Evolutionary conservation across 2,329 filamentous ascomycete genomes (phyloP).

Genomic region (Claviceps cyperi): DNA sequence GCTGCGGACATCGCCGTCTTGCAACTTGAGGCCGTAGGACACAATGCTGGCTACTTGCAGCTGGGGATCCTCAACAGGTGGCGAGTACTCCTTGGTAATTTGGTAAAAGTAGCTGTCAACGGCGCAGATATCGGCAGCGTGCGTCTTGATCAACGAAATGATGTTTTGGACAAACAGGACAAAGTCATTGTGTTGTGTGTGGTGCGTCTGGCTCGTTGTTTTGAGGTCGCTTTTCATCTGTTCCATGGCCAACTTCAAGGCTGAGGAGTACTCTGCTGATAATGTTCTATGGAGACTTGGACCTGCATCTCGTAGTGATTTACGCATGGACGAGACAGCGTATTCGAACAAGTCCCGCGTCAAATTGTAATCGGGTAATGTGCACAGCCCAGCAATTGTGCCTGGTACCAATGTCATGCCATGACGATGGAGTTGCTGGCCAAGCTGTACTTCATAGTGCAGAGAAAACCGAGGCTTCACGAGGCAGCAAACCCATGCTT

Average conservation of each 20-base stretch:
- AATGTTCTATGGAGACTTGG: slow-evolving; percentile 21
- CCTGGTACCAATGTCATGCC: slow-evolving; percentile 29
- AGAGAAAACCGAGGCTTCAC: slow-evolving; percentile 33
- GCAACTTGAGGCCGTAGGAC: slow-evolving; percentile 39
- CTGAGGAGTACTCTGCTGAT: slow-evolving; percentile 26
- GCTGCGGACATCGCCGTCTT: slow-evolving; percentile 34
- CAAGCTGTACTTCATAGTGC: slow-evolving; percentile 35
- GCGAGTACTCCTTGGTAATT: slow-evolving; percentile 40
- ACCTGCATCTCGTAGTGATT: slow-evolving; percentile 26
- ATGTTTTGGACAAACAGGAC: slow-evolving; percentile 37
- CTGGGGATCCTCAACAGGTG: slow-evolving; percentile 39
- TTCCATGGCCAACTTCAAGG: slow-evolving; percentile 34
- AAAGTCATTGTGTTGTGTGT: slow-evolving; percentile 30
- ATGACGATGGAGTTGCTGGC: slow-evolving; percentile 27
- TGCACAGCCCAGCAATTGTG: slow-evolving; percentile 20
- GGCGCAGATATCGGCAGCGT: slow-evolving; percentile 37
- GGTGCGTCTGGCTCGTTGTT: slow-evolving; percentile 16
- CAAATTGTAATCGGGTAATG: slow-evolving; percentile 30
- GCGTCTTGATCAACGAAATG: slow-evolving; percentile 38
- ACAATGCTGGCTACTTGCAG: slow-evolving; percentile 41
- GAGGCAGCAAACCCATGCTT: slow-evolving; percentile 39
- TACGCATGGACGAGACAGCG: slow-evolving; percentile 35
- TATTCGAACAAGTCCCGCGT: slow-evolving; percentile 36
- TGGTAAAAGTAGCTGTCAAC: slow-evolving; percentile 43
- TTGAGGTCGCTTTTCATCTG: slow-evolving; percentile 38